These are phyloP conservation scores for Monosporascus cannonballus DNA, from an alignment of 2,329 filamentous ascomycete species.

Conservation along the genomic window DNA sequence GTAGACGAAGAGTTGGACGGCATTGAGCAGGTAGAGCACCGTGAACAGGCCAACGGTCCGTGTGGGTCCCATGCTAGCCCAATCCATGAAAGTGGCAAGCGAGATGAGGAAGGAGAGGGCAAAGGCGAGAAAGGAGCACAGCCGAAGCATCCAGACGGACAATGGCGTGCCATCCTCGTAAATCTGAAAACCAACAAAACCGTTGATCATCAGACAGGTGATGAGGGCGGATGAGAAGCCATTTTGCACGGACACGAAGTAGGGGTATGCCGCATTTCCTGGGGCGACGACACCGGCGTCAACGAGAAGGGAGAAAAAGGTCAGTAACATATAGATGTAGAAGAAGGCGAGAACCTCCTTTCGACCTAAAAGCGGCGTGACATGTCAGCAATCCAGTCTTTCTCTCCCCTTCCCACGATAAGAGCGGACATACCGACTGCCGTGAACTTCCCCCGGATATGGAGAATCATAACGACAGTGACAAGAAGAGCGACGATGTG, in stretches of 20 bases:
- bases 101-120: constrained; percentile 80
- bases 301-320: constrained; percentile 80
- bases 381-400: constrained; percentile 6
- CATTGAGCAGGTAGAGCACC: constrained; percentile 87
- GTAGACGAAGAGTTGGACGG: constrained; percentile 79
- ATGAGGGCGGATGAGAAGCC: constrained; percentile 81
- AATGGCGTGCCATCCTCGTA: constrained; percentile 95
- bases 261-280: constrained; percentile 73
- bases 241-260: constrained; percentile 84
- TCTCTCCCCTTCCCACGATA: background rate
- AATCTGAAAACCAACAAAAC: constrained; percentile 95
- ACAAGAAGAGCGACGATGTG: constrained; percentile 87
- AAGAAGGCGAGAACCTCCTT: constrained; percentile 83
- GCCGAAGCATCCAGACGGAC: constrained; percentile 86
- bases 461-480: constrained; percentile 96
- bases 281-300: constrained; percentile 90
- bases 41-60: constrained; percentile 88
- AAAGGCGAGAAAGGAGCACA: constrained; percentile 76
- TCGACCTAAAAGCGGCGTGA: constrained; percentile 38
- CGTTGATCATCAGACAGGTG: constrained; percentile 89
- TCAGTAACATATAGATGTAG: constrained; percentile 90
- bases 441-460: constrained; percentile 95
- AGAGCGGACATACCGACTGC: constrained; percentile 68
- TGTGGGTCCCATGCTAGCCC: constrained; percentile 77
- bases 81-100: constrained; percentile 86